These are phyloP conservation scores for Diplocarpon mali DNA, from an alignment of 2,329 filamentous ascomycete species.

Conservation along the genomic window DNA sequence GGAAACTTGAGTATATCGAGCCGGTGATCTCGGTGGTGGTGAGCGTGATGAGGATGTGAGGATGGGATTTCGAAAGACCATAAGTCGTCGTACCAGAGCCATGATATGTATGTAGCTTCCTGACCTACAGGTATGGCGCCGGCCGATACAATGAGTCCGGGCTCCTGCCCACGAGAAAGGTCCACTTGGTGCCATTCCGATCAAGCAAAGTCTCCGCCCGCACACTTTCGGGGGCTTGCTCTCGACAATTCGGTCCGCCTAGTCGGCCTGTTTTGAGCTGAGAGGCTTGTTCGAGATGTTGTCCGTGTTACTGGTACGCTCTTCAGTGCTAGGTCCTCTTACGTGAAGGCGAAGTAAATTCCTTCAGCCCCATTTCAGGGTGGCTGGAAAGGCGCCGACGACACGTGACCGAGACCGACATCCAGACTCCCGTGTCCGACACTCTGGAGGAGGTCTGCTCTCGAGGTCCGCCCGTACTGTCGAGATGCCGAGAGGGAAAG, in stretches of 20 bases:
- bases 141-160: constrained; percentile 5
- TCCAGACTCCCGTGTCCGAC: too few species aligned
- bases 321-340: too few species aligned
- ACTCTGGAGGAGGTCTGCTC: too few species aligned
- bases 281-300: constrained; percentile 1
- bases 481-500: too few species aligned
- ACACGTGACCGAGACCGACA: too few species aligned
- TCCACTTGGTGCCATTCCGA: constrained; percentile 5
- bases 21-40: constrained; percentile 4
- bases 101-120: constrained; percentile 7
- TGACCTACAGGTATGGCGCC: neutral
- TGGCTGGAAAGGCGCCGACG: too few species aligned
- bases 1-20: constrained; percentile 8
- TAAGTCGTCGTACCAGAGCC: constrained; percentile 6
- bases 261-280: constrained; percentile 2
- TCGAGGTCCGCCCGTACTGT: too few species aligned
- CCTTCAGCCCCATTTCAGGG: too few species aligned
- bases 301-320: too few species aligned
- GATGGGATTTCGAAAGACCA: constrained; percentile 2
- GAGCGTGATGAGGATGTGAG: constrained; percentile 1
- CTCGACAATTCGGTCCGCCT: constrained; percentile 3
- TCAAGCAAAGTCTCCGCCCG: constrained; percentile 7
- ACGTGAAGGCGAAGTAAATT: too few species aligned
- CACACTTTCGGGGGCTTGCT: constrained; percentile 1
- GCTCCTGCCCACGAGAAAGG: neutral